phyloP scores from a whole-genome alignment of 2,329 filamentous ascomycete genomes.

The Huntiella decipiens region DNA sequence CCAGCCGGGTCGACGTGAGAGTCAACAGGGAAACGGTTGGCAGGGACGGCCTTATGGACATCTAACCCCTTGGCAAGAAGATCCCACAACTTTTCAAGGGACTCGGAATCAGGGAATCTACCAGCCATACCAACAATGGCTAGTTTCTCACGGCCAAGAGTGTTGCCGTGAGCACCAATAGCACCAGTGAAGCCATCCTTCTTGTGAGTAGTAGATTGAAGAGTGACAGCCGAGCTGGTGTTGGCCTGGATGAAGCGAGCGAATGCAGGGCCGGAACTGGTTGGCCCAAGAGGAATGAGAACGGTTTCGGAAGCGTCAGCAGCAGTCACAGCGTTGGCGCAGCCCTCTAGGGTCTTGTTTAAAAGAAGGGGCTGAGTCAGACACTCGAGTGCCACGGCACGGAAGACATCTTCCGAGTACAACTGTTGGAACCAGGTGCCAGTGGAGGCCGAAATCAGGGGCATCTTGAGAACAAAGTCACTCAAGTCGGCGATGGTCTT shows the following conservation, averaged over 20 bases:
- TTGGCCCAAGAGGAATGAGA: slow-evolving; percentile 31
- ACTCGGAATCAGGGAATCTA: slow-evolving; percentile 24
- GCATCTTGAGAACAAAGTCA: slow-evolving; percentile 25
- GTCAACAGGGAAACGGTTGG: slow-evolving; percentile 47
- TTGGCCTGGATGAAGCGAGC: slow-evolving; percentile 23
- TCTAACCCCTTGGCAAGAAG: slow-evolving; percentile 47
- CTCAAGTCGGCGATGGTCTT: slow-evolving; percentile 22
- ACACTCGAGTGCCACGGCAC: slow-evolving; percentile 27
- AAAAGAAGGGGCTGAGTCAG: slow-evolving; percentile 30
- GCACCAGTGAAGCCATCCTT: slow-evolving; percentile 18
- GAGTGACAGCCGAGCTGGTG: slow-evolving; percentile 24
- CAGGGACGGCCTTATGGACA: slow-evolving; percentile 42
- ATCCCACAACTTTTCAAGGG: slow-evolving; percentile 37
- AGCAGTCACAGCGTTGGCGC: slow-evolving; percentile 23
- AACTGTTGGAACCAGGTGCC: slow-evolving; percentile 24
- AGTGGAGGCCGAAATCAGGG: slow-evolving; percentile 31
- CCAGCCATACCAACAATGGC: slow-evolving; percentile 54
- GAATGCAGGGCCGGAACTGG: slow-evolving; percentile 25
- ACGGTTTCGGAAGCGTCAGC: slow-evolving; percentile 22
- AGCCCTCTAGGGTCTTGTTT: slow-evolving; percentile 28
- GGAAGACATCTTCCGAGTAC: slow-evolving; percentile 24
- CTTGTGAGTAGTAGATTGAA: slow-evolving; percentile 21
- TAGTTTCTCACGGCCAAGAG: slow-evolving; percentile 41
- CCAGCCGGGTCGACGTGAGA: slow-evolving; percentile 49
- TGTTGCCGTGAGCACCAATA: slow-evolving; percentile 28